These are phyloP conservation scores for Aristolochia fimbriata DNA, from an alignment of 164 flowering plant genomes.

Conservation along the genomic window DNA sequence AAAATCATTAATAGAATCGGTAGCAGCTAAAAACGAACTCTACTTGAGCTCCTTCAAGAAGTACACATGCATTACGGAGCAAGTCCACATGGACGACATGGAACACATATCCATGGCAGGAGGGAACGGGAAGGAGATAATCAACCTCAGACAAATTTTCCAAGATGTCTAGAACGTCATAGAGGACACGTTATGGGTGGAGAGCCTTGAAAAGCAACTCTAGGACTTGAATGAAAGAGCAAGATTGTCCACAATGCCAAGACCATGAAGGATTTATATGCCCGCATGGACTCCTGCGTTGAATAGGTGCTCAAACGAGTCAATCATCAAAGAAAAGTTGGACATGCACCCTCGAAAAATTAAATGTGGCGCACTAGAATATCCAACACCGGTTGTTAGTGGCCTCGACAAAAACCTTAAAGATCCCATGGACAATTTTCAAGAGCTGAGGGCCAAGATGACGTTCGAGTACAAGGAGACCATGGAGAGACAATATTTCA, in stretches of 20 bases:
- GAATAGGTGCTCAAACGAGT: conserved; percentile 14
- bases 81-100: conserved; percentile 1
- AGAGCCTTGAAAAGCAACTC: conserved; percentile 16
- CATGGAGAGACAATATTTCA: conserved; percentile 17
- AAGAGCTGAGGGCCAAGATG: conserved; percentile 9
- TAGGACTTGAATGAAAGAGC: conserved; percentile 19
- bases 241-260: conserved; percentile 27
- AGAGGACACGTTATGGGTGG: conserved; percentile 24
- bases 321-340: conserved; percentile 21
- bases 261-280: conserved; percentile 19
- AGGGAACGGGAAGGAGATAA: not conserved
- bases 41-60: conserved; percentile 8
- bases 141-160: conserved; percentile 30
- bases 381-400: conserved; percentile 16
- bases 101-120: not conserved
- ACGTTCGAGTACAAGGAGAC: conserved; percentile 23
- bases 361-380: conserved; percentile 21
- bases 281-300: conserved; percentile 24
- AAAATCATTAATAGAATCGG: too few relatives aligned
- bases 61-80: not conserved
- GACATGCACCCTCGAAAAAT: conserved; percentile 23
- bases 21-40: conserved; percentile 13
- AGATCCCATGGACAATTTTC: conserved; percentile 21
- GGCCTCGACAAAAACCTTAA: conserved; percentile 21
- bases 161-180: conserved; percentile 27